Evolutionary conservation across 1,284 basidiomycete species (phyloP).

Genomic region (Leccinum subrobustum): DNA sequence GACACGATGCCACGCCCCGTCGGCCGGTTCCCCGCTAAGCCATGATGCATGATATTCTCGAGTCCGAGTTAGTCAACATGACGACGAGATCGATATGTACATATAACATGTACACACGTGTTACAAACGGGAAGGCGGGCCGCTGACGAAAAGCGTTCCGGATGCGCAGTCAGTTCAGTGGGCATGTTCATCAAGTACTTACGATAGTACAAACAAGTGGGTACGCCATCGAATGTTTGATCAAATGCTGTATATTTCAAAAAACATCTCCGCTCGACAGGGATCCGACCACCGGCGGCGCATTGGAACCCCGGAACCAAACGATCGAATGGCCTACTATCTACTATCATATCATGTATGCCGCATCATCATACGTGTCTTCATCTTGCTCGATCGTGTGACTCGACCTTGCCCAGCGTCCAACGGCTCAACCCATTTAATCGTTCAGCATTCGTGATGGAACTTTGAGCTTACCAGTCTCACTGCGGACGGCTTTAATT

Average conservation of each 20-base stretch:
- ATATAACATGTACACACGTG: neutral
- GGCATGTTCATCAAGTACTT: neutral
- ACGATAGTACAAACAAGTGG: neutral
- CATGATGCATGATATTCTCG: neutral
- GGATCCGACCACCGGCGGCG: neutral
- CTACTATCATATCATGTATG: neutral
- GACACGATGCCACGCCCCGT: neutral
- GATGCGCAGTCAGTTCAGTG: neutral
- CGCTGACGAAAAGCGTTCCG: neutral
- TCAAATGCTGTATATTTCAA: neutral
- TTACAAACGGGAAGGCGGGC: neutral
- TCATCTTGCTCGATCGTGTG: neutral
- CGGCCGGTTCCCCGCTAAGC: neutral
- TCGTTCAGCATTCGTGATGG: neutral
- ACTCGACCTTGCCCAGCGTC: neutral
- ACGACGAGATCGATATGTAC: neutral
- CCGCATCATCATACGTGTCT: neutral
- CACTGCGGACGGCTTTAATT: too few relatives aligned
- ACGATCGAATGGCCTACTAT: neutral
- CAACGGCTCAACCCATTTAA: neutral
- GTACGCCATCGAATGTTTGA: neutral
- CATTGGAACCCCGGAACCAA: neutral
- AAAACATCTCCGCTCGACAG: neutral
- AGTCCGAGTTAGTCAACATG: neutral
- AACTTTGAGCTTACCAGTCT: neutral